Evolutionary conservation across 495 filamentous ascomycete species (phyloP), one percentile per base, ranked within the genome.

Genomic region (Astrothelium macrocarpum): DNA sequence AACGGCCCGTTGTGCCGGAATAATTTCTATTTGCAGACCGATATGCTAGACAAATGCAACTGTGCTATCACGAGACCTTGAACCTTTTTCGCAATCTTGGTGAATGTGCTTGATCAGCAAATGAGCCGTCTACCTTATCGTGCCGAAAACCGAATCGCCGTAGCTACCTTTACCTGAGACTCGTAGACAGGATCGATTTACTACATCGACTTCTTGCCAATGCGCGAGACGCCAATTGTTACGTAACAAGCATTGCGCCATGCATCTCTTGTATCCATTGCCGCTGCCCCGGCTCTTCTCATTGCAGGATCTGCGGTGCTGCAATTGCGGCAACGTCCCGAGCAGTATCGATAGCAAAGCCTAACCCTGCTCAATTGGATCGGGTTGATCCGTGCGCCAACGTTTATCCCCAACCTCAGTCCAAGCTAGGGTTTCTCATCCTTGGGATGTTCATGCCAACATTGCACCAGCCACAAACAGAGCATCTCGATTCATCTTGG

Each of bases 331-430:
- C 34, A 14, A 39, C 34, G 34, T n/a, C n/a, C n/a, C n/a, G n/a
- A n/a, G n/a, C n/a, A n/a, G n/a, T 20, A 49, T 49, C 45, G 45
- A 49, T 49, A 49, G 20, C 45, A 14, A 5, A 39, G 14, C 14
- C 34, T 39, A 39, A 39, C 5, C 34, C 14, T 5, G 34, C n/a
- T n/a, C n/a, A n/a, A n/a, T 49, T 23, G 10, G 20, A 20, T 56
- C 49, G 49, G 23, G 49, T 29, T 56, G 49, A 56, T 56, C 49
- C 49, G 49, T 56, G 49, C 49, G 20, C 20, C 25, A 56, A 56
- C 49, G 49, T 29, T 56, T 29, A 29, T 56, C 49, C 9, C 49
- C 20, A 56, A 56, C 49, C 29, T 18, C 9, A 20, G n/a, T 5
- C 43, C 43, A 14, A 3, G 43, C n/a, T 18, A 39, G 34, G 34